Base-by-base conservation (phyloP, 1,284 basidiomycete genomes). In the Crepidotus sp. region DNA sequence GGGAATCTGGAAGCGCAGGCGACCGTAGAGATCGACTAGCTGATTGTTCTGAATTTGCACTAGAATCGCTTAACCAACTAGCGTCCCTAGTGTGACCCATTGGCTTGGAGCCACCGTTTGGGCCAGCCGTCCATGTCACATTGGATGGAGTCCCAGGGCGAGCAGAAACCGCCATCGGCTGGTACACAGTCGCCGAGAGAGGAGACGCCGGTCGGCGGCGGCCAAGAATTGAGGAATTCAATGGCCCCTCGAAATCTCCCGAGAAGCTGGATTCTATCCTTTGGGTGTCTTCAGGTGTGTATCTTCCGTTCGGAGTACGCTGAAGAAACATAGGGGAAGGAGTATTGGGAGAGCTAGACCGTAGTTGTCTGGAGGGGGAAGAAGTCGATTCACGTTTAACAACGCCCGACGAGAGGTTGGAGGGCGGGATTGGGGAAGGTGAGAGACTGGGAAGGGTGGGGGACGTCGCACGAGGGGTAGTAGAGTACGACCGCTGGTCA, bases 401-500 rank as follows among this genome's bases (percentile, higher is more conserved):
- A 18, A 73, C 55, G 33, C 59, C 61, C 3, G 40, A 45, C 3
- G 47, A 45, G 15, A 49, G 25, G 26, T 22, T 30, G 21, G 44
- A 48, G 21, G 43, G 46, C 6, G 26, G 10, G 14, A 48, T 36
- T 6, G 50, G 50, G 15, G 50, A 52, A 25, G 50, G 50, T 31
- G 50, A 46, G 18, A 52, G 35, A 9, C 22, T 42, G 18, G 49
- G 54, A 49, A 55, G 53, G 21, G 53, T 68, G 55, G 83, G 80
- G 3, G 80, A 78, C 18, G 76, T 78, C 13, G 86, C 84, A 48
- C 85, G 80, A 45, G 85, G 85, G 2, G 85, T 89, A 15, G 80
- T 81, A 5, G 82, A 82, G 57, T 76, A 72, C n/a, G 83, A 82
- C 21, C 81, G 75, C 54, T 73, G 71, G 47, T 85, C 82, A 46